Conservation (phyloP, 495 filamentous ascomycete genomes). For the Penicillium herquei region DNA sequence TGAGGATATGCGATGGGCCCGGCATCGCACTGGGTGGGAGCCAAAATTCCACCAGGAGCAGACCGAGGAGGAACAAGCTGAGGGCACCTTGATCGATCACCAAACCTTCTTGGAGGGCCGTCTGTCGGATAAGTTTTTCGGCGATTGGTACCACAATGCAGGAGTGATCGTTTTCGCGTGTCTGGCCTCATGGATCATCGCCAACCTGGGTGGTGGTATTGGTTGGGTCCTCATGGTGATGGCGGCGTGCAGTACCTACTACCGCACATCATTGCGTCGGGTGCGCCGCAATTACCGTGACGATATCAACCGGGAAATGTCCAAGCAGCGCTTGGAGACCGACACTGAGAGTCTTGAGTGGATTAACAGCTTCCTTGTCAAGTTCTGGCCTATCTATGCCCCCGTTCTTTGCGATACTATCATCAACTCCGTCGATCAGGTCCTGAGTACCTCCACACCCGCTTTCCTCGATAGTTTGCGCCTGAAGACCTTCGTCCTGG, state of each 20-base stretch:
- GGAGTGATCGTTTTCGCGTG: slow-evolving; percentile 91
- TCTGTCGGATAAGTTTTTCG: slow-evolving; percentile 87
- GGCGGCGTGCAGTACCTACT: slow-evolving; percentile 90
- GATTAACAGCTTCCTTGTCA: slow-evolving; percentile 98
- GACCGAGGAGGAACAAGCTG: slow-evolving; percentile 49
- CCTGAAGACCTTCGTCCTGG: slow-evolving; percentile 86
- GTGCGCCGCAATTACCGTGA: slow-evolving; percentile 96
- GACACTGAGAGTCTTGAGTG: slow-evolving; percentile 94
- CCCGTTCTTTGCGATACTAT: slow-evolving; percentile 90
- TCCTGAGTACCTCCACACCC: slow-evolving; percentile 86
- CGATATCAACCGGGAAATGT: slow-evolving; percentile 90
- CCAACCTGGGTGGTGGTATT: slow-evolving; percentile 83
- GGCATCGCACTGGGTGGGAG: slow-evolving; percentile 78
- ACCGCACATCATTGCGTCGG: slow-evolving; percentile 89
- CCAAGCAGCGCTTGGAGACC: slow-evolving; percentile 82
- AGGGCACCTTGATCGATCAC: slow-evolving; percentile 76
- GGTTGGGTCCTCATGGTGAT: slow-evolving; percentile 92
- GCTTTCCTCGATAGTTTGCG: slow-evolving; percentile 91
- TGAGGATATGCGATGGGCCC: slow-evolving; percentile 65
- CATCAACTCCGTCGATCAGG: slow-evolving; percentile 90
- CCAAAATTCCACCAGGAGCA: slow-evolving; percentile 69
- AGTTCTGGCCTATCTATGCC: slow-evolving; percentile 99
- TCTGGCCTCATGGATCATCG: slow-evolving; percentile 84
- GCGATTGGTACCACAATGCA: slow-evolving; percentile 98
- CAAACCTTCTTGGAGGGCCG: slow-evolving; percentile 81